A percentile compares a stretch with the other conserved stretches of the same genome.
These are phyloP conservation scores for Coemansia sp. DNA, from an alignment of 192 early-diverging fungal genomes.

Conservation along the genomic window DNA sequence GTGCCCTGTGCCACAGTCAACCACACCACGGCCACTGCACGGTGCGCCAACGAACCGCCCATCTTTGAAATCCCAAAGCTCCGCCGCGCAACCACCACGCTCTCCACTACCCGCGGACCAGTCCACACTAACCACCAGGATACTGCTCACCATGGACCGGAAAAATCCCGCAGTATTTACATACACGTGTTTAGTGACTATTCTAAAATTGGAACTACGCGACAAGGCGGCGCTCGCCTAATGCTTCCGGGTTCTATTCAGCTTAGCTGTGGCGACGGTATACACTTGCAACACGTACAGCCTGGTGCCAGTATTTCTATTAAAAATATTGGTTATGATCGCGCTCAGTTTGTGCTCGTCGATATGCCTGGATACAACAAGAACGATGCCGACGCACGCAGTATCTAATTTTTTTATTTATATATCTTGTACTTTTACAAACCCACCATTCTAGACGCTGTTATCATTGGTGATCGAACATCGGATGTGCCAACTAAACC, in stretches of 20 bases:
- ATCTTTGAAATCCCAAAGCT: conserved; percentile 38
- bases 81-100: conserved; percentile 34
- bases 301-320: conserved; percentile 34
- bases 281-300: conserved; percentile 29
- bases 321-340: conserved; percentile 46
- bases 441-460: background rate
- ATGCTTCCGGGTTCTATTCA: conserved; percentile 43
- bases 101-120: background rate
- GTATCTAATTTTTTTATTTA: conserved; percentile 13
- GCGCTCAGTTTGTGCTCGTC: conserved; percentile 49
- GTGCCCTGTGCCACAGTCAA: conserved; percentile 36
- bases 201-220: conserved; percentile 27
- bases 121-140: background rate
- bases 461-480: too few relatives aligned
- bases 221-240: conserved; percentile 33
- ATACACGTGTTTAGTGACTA: conserved; percentile 43
- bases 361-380: conserved; percentile 46
- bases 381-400: conserved; percentile 20
- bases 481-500: background rate
- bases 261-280: conserved; percentile 35
- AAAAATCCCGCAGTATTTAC: conserved; percentile 27
- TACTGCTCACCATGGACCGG: conserved; percentile 14
- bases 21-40: conserved; percentile 15
- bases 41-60: conserved; percentile 29
- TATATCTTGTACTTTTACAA: background rate